phyloP scores from a whole-genome alignment of 2,329 filamentous ascomycete genomes.

The Periconia sp. region DNA sequence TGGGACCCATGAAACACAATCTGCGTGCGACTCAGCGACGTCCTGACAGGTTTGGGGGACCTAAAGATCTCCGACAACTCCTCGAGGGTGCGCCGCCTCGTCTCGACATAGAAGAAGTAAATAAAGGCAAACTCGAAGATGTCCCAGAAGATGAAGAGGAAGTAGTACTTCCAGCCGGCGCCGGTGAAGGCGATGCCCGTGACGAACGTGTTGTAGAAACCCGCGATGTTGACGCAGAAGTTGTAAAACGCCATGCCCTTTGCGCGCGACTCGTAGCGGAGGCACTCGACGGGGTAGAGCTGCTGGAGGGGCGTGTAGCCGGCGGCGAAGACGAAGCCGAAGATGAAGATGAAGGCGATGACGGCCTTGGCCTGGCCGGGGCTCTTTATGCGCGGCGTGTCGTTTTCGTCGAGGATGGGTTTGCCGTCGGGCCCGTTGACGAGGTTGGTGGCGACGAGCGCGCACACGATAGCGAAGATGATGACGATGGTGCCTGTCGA shows the following conservation, averaged over 20 bases:
- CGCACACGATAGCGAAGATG: conserved; percentile 47
- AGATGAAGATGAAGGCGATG: conserved; percentile 50
- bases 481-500: conserved; percentile 45
- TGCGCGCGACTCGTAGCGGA: conserved; percentile 50
- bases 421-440: conserved; percentile 26
- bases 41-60: conserved; percentile 43
- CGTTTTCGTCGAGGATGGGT: conserved; percentile 18
- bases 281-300: conserved; percentile 53
- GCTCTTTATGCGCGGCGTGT: conserved; percentile 39
- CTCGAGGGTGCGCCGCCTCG: conserved; percentile 47
- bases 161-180: conserved; percentile 46
- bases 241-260: conserved; percentile 55
- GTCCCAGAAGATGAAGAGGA: conserved; percentile 47
- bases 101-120: conserved; percentile 42
- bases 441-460: conserved; percentile 45
- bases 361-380: conserved; percentile 42
- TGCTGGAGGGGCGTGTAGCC: conserved; percentile 51
- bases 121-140: conserved; percentile 45
- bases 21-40: conserved; percentile 30
- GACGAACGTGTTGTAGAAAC: conserved; percentile 51
- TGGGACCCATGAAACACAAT: conserved; percentile 34
- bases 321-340: conserved; percentile 42
- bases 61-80: conserved; percentile 50
- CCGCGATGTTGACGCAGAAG: conserved; percentile 49
- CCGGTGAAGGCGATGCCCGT: conserved; percentile 44